Evolutionary conservation across 2,329 filamentous ascomycete genomes (phyloP), one percentile per base, ranked within the genome.

Genomic region (Colletotrichum orchidophilum): DNA sequence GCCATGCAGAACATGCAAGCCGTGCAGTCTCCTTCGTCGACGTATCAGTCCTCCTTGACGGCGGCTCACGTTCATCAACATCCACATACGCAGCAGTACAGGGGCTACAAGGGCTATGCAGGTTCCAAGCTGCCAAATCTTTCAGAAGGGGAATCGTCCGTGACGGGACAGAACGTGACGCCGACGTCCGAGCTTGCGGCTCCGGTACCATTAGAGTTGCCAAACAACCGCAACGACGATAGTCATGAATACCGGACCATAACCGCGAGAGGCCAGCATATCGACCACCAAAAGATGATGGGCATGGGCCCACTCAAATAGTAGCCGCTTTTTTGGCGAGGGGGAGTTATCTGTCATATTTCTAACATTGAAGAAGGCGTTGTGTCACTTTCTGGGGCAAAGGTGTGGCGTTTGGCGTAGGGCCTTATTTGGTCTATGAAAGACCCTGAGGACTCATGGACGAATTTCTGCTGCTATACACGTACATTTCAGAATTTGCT

Each of bases 271-370:
- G 63, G 54, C 2, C 46, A 29, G 57, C 62, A 61, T 1, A 61
- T 66, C 29, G 63, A 70, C 49, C n/a, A 62, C 18, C 63, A 66
- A 31, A 66, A 70, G 55, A 62, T 62, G 33, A 63, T 60, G 29
- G 67, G 62, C 2, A 52, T 66, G 29, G 35, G 39, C n/a, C 55
- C 55, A 15, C 21, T 61, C 1, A 58, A 26, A n/a, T 52, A 53
- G 54, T 15, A 11, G 8, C 1, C 0, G 31, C 18, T 53, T 27
- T 5, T 15, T 52, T 8, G 21, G 49, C 12, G n/a, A 46, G 6
- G 21, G n/a, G n/a, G n/a, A 27, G 5, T 21, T 8, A 8, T 24
- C 6, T n/a, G 42, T 3, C 9, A 24, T 49, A 49, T 8, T 21
- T 53, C 42, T 53, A 24, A 9, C n/a, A 27, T 27, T 15, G 6